Percentiles rank a stretch among this genome's conserved stretches.
phyloP scores from a whole-genome alignment of 2,329 filamentous ascomycete species.

The Xylogone sp. region DNA sequence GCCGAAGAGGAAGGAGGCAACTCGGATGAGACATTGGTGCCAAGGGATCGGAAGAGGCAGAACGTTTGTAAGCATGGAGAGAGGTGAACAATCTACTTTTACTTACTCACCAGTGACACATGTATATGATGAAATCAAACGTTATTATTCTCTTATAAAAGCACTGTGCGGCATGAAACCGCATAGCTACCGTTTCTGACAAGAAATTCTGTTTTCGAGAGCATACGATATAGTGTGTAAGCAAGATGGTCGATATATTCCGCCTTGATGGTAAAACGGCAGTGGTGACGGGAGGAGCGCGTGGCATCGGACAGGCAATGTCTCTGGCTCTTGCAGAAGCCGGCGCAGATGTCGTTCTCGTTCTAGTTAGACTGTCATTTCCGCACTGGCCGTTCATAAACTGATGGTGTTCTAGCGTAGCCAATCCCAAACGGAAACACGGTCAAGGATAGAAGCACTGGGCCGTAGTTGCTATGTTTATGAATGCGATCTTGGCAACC shows the following conservation, averaged over 20 bases:
- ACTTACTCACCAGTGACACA: no score
- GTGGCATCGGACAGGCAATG: slow-evolving; percentile 38
- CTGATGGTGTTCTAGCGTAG: neutral
- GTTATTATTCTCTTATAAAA: no score
- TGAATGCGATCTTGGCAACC: neutral
- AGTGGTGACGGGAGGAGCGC: slow-evolving; percentile 38
- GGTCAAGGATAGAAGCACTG: slow-evolving; percentile 1
- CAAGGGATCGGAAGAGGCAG: no score
- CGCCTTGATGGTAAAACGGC: slow-evolving; percentile 38
- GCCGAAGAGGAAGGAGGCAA: no score
- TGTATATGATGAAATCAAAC: no score
- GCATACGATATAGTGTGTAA: no score
- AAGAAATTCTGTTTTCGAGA: no score
- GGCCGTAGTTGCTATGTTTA: neutral
- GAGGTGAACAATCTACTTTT: no score
- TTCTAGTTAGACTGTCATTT: neutral
- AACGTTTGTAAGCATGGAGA: no score
- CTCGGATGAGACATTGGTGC: no score
- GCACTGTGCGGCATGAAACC: no score
- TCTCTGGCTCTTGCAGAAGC: slow-evolving; percentile 37
- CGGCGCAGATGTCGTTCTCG: slow-evolving; percentile 34
- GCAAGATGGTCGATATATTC: slow-evolving; percentile 21
- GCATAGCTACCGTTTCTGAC: no score
- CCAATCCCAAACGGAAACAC: slow-evolving; percentile 8
- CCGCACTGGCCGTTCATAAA: neutral